Percentiles rank a stretch among this genome's conserved stretches.
Conservation (phyloP, 352 stramenopile genomes). For the Phytophthora brassicae region DNA sequence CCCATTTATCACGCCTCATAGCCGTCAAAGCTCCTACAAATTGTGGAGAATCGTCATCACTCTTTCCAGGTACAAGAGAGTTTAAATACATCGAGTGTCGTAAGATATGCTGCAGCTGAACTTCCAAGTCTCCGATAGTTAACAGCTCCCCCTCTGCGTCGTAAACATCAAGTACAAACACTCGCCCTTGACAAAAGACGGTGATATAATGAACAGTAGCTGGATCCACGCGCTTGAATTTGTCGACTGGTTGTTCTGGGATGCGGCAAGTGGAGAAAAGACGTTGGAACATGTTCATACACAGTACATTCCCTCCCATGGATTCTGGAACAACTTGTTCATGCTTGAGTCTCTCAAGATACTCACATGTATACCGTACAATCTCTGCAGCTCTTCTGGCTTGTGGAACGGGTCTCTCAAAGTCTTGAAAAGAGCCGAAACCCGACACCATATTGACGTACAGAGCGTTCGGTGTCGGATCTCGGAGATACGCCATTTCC, state of each 20-base stretch:
- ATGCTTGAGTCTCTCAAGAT: constrained; percentile 84
- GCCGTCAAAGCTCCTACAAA: constrained; percentile 89
- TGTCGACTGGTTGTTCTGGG: constrained; percentile 52
- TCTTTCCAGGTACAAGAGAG: constrained; percentile 22
- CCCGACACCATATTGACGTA: constrained; percentile 96
- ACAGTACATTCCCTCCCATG: constrained; percentile 88
- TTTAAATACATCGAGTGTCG: constrained; percentile 48
- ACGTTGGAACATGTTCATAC: constrained; percentile 87
- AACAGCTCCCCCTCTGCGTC: constrained; percentile 47
- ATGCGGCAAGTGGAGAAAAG: constrained; percentile 92
- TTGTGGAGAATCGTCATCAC: constrained; percentile 27
- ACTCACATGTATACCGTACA: constrained; percentile 78
- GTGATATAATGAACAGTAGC: constrained; percentile 43
- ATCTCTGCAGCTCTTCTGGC: constrained; percentile 60
- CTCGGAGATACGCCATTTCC: constrained; percentile 77
- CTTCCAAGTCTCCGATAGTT: constrained; percentile 66
- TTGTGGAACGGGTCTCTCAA: constrained; percentile 63
- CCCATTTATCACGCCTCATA: constrained; percentile 88
- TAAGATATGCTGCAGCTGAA: constrained; percentile 57
- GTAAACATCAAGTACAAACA: constrained; percentile 55
- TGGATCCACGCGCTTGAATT: constrained; percentile 48
- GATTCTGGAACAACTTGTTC: constrained; percentile 82
- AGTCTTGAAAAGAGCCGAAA: constrained; percentile 93
- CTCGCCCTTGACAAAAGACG: constrained; percentile 54
- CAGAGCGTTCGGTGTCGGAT: constrained; percentile 83